phyloP scores from a whole-genome alignment of 306 rosid species.

The Quillaja saponaria region DNA sequence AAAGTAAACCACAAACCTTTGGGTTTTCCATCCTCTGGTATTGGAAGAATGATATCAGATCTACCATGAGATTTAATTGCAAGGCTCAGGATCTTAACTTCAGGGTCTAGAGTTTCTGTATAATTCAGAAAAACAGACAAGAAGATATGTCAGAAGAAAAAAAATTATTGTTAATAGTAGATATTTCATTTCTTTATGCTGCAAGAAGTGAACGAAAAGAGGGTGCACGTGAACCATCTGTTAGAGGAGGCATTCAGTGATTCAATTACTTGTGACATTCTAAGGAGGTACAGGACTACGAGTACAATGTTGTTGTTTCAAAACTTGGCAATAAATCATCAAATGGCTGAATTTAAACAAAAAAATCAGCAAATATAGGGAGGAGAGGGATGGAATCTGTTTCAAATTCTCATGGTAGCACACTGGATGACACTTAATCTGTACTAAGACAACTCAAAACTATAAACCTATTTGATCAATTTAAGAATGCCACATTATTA shows the following conservation, averaged over 20 bases:
- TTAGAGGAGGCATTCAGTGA: slow-evolving; percentile 2
- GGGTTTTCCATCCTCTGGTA: slow-evolving; percentile 79
- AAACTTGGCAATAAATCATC: not conserved
- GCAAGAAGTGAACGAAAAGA: not conserved
- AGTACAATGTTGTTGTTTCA: not conserved
- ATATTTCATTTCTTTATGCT: slow-evolving; percentile 16
- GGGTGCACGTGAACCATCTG: not conserved
- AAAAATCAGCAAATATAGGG: slow-evolving; percentile 3
- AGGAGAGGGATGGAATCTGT: not conserved
- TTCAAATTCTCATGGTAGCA: slow-evolving; percentile 4
- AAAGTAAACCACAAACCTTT: slow-evolving; percentile 88
- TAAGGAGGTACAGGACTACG: no score
- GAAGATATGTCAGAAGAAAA: slow-evolving; percentile 13
- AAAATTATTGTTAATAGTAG: not conserved
- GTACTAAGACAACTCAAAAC: no score
- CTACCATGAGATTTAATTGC: slow-evolving; percentile 72
- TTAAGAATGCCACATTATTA: not conserved
- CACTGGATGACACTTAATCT: not conserved
- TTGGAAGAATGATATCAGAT: slow-evolving; percentile 69
- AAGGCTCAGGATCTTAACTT: slow-evolving; percentile 82
- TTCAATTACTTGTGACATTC: slow-evolving; percentile 21
- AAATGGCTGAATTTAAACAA: slow-evolving; percentile 1
- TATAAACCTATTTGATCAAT: no score
- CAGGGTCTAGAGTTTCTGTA: slow-evolving; percentile 82
- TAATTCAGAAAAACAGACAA: slow-evolving; percentile 7